These are phyloP conservation scores for Xanthoconium purpureum DNA, from an alignment of 768 basidiomycete species.

Conservation along the genomic window DNA sequence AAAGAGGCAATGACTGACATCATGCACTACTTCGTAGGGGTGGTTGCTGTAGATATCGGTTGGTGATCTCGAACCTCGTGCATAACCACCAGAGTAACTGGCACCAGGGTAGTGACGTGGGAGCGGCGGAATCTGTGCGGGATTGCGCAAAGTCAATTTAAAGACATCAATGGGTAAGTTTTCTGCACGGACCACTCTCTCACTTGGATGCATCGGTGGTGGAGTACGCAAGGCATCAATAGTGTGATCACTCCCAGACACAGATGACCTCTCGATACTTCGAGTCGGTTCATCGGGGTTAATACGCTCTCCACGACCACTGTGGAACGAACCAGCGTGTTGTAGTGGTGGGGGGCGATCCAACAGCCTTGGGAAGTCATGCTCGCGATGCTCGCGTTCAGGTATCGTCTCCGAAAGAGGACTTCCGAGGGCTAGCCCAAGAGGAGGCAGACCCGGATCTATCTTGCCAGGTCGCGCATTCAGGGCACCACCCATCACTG, in stretches of 20 bases:
- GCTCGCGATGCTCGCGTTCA: conserved; percentile 24
- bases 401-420: conserved; percentile 20
- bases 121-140: conserved; percentile 28
- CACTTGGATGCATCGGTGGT: conserved; percentile 16
- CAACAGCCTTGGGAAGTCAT: conserved; percentile 19
- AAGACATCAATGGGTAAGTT: background rate
- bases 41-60: conserved; percentile 30
- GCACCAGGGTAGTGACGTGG: conserved; percentile 22
- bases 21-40: conserved; percentile 17
- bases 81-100: conserved; percentile 15
- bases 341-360: conserved; percentile 23
- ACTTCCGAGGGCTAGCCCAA: conserved; percentile 19
- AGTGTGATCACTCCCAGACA: conserved; percentile 31
- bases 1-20: conserved; percentile 6
- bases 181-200: conserved; percentile 26
- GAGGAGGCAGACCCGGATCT: conserved; percentile 19
- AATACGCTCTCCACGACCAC: conserved; percentile 15
- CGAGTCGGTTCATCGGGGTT: conserved; percentile 18
- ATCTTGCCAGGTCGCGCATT: conserved; percentile 32
- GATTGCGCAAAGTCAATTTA: background rate
- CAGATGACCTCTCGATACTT: conserved; percentile 13
- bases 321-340: conserved; percentile 21
- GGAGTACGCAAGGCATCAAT: conserved; percentile 28
- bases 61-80: conserved; percentile 21
- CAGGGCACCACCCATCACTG: conserved; percentile 31